Conservation (phyloP, 1,139 yeast genomes). For the Taphrina deformans region DNA sequence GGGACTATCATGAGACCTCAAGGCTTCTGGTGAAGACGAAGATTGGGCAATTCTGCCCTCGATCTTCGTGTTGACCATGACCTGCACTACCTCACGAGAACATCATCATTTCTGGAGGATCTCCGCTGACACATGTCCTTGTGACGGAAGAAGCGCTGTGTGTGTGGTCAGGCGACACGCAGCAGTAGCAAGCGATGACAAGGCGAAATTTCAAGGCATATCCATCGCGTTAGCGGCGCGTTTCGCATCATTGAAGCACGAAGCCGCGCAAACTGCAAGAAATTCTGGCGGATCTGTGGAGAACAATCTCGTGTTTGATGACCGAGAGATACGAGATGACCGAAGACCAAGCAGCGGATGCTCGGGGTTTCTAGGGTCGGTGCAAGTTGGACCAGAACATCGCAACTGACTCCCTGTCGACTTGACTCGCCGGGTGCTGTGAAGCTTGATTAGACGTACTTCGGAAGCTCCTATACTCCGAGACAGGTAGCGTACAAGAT, state of each 20-base stretch:
- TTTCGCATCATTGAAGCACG: background rate
- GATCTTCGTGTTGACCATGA: background rate
- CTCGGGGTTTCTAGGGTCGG: background rate
- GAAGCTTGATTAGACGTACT: background rate
- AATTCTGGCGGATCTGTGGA: background rate
- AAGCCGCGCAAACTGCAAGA: background rate
- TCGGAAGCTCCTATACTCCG: background rate
- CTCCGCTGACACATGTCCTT: too few relatives aligned
- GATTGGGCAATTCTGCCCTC: background rate
- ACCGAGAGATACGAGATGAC: background rate
- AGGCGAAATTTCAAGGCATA: too few relatives aligned
- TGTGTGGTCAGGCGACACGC: too few relatives aligned
- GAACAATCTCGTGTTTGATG: background rate
- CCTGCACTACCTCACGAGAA: background rate
- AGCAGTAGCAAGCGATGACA: too few relatives aligned
- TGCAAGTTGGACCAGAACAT: background rate
- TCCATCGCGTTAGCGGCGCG: background rate
- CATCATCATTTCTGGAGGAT: too few relatives aligned
- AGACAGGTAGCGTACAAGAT: background rate
- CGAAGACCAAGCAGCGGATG: background rate
- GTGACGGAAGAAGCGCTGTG: too few relatives aligned
- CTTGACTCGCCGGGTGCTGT: background rate
- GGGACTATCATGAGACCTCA: constrained; percentile 3
- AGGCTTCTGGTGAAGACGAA: background rate
- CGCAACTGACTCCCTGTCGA: background rate